Evolutionary conservation across 345 rosid genomes (phyloP), one percentile per base, ranked within the genome.

Genomic region (Eutrema heterophyllum): DNA sequence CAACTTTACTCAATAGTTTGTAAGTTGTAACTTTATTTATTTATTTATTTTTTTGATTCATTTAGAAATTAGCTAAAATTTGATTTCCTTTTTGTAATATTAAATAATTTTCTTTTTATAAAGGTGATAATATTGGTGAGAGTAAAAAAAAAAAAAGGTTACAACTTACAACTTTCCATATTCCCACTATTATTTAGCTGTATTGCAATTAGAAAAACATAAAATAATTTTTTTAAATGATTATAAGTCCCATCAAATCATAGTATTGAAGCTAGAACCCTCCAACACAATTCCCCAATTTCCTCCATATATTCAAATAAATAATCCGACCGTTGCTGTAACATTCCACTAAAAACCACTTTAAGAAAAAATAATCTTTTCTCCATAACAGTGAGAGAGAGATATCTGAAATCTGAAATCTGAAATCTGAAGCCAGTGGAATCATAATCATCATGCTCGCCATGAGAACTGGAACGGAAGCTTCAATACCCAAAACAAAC

Each of bases 301-400:
- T 9, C 1, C 30, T 65, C 43, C 66, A 8, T 67, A 48, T 29
- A 48, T 74, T 57, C 61, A 67, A 74, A 73, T 24, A n/a, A 29
- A 72, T 21, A 73, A 66, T 58, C 67, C 59, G 78, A 74, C 78
- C 78, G 78, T 74, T 74, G 70, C 55, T 49, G 64, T 45, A 14
- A 56, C 60, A 51, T 36, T 18, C 53, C 33, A 14, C 12, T 49
- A 59, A 59, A 60, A 71, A 61, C 13, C 67, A 49, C 5, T 30
- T 30, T 30, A 15, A 2, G 1, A 50, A 35, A 39, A 1, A 4
- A 0, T 32, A 3, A 2, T n/a, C 9, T 9, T 36, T 58, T 63
- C 44, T 41, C 5, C 36, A 73, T 14, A 62, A 7, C 32, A 63
- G 18, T 4, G n/a, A 14, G 16, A 21, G 41, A 39, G 40, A 58